Base-by-base conservation (phyloP, 768 basidiomycete species). In the Amanita molliuscula region DNA sequence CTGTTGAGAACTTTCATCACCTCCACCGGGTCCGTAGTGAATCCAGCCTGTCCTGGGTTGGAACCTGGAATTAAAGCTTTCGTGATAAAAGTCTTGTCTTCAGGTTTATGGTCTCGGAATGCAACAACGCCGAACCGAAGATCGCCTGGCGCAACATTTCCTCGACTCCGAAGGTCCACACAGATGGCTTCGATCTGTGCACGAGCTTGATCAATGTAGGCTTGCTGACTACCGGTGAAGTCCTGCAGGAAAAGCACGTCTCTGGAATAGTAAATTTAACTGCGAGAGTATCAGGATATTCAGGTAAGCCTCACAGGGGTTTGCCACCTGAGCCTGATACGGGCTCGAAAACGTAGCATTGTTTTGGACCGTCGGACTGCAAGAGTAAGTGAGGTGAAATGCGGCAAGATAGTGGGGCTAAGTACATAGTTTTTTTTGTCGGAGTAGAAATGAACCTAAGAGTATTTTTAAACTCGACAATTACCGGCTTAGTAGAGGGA, bases 1-100 rank as follows among this genome's bases (percentile, higher is more conserved):
- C 64, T 15, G 76, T 60, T 4, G 62, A 59, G 25, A 67, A 67
- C 18, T 79, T 62, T 47, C 72, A 68, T 20, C 38, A 40, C 38
- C 9, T 10, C 1, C 18, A 18, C n/a, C 9, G 38, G 16, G 11
- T 40, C 38, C 18, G 18, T 11, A 7, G 21, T 21, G 11, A 40
- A 40, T 4, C 2, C 4, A 40, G 21, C 38, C 21, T 13, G 6
- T 13, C 21, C 38, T 5, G 20, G 20, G 4, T 11, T 16, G 38
- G 38, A 16, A 2, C 38, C 38, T 1, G 20, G 20, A 40, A 18
- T 40, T 23, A 40, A n/a, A 40, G 38, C 18, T n/a, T 21, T 40
- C 38, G 38, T 40, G n/a, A 40, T 13, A 10, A 40, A 40, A 20
- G 20, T 64, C 64, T 47, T 75, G 6, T 40, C 38, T 20, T 40